phyloP scores from a whole-genome alignment of 2,329 filamentous ascomycete species.

The Aspergillus sp. region DNA sequence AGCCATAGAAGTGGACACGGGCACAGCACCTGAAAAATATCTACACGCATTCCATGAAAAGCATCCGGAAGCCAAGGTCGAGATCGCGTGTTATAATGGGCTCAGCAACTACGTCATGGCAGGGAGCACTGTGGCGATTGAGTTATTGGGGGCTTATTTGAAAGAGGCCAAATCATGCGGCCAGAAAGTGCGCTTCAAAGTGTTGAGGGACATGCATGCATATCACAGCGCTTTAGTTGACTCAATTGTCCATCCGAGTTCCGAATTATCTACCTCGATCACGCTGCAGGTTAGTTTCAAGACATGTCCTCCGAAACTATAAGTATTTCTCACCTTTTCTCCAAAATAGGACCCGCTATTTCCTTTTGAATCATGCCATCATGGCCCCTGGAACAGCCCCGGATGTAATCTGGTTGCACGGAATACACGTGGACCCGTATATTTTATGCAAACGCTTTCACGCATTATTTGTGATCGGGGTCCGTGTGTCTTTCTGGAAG shows the following conservation, averaged over 20 bases:
- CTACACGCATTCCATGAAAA: neutral
- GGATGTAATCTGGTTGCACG: conserved; percentile 21
- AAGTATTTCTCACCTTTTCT: too few relatives aligned
- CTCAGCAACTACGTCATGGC: conserved; percentile 19
- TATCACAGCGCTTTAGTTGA: neutral
- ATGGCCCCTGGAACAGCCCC: neutral
- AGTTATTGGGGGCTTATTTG: neutral
- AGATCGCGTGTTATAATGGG: conserved; percentile 12
- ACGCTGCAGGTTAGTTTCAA: conserved; percentile 21
- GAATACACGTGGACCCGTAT: conserved; percentile 47
- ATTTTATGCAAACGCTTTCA: conserved; percentile 40
- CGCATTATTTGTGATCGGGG: conserved; percentile 27
- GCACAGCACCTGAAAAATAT: too few relatives aligned
- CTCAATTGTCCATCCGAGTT: conserved; percentile 19
- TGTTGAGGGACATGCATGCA: neutral
- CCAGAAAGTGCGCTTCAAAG: neutral
- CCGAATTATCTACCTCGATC: conserved; percentile 24
- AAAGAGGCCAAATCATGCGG: too few relatives aligned
- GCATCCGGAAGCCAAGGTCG: neutral
- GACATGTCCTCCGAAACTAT: too few relatives aligned
- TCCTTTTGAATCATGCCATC: conserved; percentile 14
- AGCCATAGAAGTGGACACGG: conserved; percentile 26
- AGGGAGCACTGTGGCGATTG: conserved; percentile 28
- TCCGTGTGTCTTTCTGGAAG: conserved; percentile 37
- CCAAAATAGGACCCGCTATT: conserved; percentile 23